Base-by-base conservation (phyloP, 176 grass and related monocot species). In the Bolboschoenus planiculmis region DNA sequence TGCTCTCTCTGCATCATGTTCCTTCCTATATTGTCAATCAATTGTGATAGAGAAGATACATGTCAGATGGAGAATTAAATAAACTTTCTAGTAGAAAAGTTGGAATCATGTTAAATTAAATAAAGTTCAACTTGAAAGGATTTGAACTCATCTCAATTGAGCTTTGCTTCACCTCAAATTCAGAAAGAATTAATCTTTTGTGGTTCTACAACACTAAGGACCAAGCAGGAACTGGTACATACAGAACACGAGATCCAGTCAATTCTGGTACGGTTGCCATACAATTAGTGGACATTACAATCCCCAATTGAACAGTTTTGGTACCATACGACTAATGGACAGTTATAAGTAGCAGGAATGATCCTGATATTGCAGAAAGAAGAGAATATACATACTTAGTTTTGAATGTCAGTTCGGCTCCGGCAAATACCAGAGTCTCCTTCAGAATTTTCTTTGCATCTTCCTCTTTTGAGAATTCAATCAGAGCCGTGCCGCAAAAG, bases 381-480 rank as follows among this genome's bases (percentile, higher is more conserved):
- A 24, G 43, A 47, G 18, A 37, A 70, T 40, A 61, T 72, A 23
- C 51, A 90, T 89, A 95, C 96, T 99, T 99, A 78, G 87, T 62
- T 78, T 86, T 95, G 81, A 99, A 66, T 90, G 91, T 60, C n/a
- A 99, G 64, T 58, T 95, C 87, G 34, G 83, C 87, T 64, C 91
- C 89, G 1, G 86, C 87, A 89, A 90, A 99, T 67, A 83, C 16
- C 66, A 95, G 56, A 9, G 46, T 91, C 66, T 87, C 89, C 43
- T 87, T 70, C 9, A 90, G 47, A 78, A 89, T 80, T 63, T 64
- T 77, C 60, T 90, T 91, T 26, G 84, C 96, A 84, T 99, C 96
- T 11, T 85, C 91, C 82, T 99, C 96, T 81, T 99, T 87, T 3
- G 91, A 91, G 91, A 99, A 99, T 80, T 99, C 96, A 55, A 99